These are phyloP conservation scores for Yamadazyma epiphylla DNA, from an alignment of 1,139 yeast genomes.

Conservation along the genomic window DNA sequence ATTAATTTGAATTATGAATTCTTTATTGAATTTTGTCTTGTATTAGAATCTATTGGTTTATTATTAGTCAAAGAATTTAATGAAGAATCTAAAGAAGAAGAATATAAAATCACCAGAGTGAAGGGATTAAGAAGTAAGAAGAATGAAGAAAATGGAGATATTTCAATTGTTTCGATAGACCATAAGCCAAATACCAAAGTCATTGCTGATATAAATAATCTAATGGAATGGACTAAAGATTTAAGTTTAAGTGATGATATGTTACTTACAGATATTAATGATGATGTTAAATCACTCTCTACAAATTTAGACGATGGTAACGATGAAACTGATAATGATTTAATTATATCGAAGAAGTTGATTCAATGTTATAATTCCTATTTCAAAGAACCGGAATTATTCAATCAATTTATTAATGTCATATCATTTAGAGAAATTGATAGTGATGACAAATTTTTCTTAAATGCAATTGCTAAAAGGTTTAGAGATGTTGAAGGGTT, in stretches of 20 bases:
- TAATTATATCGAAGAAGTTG: constrained; percentile 8
- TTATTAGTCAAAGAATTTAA: constrained; percentile 43
- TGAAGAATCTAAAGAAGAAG: constrained; percentile 19
- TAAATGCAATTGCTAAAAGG: constrained; percentile 67
- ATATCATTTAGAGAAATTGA: constrained; percentile 33
- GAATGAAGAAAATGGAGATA: constrained; percentile 19
- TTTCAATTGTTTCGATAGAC: constrained; percentile 14
- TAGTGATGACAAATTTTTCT: constrained; percentile 39
- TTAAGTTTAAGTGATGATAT: constrained; percentile 12
- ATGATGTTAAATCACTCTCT: constrained; percentile 13
- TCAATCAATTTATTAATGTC: constrained; percentile 21
- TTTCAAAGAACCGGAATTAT: constrained; percentile 16
- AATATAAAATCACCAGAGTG: constrained; percentile 55
- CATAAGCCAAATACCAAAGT: constrained; percentile 25
- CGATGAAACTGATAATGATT: constrained; percentile 10
- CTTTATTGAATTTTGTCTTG: constrained; percentile 48
- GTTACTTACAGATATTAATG: constrained; percentile 3
- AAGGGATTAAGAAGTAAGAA: constrained; percentile 59
- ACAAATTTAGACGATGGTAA: constrained; percentile 9
- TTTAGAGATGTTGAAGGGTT: constrained; percentile 89
- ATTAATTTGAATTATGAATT: constrained; percentile 21
- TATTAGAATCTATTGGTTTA: constrained; percentile 79
- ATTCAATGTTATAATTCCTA: constrained; percentile 15
- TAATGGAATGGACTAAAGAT: constrained; percentile 28
- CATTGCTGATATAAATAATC: constrained; percentile 22